Conservation (phyloP, 2,329 filamentous ascomycete genomes). For the Fusarium praegraminearum region DNA sequence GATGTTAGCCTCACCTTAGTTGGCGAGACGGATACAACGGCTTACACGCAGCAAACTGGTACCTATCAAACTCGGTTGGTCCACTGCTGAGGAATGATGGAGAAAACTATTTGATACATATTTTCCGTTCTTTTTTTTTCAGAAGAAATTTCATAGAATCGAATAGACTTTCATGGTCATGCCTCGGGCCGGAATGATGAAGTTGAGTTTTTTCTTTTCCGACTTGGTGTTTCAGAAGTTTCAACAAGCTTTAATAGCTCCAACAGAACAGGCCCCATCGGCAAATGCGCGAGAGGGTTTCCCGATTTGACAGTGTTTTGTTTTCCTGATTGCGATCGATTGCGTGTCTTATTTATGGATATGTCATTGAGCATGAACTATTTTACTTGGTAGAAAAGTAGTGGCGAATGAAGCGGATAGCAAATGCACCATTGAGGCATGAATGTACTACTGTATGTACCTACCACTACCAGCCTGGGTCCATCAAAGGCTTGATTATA, state of each 20-base stretch:
- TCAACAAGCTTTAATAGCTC: constrained; percentile 32
- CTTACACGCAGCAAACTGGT: not conserved
- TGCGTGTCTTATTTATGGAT: constrained; percentile 27
- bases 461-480: not conserved
- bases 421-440: constrained; percentile 19
- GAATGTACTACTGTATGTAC: constrained; percentile 3
- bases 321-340: constrained; percentile 30
- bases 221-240: constrained; percentile 28
- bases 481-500: constrained; percentile 12
- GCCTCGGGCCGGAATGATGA: not conserved
- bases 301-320: constrained; percentile 33
- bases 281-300: constrained; percentile 7
- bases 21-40: not conserved
- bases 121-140: not conserved
- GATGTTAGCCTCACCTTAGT: not conserved
- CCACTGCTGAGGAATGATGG: not conserved
- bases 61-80: not conserved
- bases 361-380: constrained; percentile 30
- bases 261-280: constrained; percentile 6
- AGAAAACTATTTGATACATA: not conserved
- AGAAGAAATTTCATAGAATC: not conserved
- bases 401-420: constrained; percentile 27
- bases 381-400: constrained; percentile 19
- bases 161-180: not conserved
- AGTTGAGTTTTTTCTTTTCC: not conserved